Conservation (phyloP, 108 stramenopile species). For the Cyclotella distinguenda region DNA sequence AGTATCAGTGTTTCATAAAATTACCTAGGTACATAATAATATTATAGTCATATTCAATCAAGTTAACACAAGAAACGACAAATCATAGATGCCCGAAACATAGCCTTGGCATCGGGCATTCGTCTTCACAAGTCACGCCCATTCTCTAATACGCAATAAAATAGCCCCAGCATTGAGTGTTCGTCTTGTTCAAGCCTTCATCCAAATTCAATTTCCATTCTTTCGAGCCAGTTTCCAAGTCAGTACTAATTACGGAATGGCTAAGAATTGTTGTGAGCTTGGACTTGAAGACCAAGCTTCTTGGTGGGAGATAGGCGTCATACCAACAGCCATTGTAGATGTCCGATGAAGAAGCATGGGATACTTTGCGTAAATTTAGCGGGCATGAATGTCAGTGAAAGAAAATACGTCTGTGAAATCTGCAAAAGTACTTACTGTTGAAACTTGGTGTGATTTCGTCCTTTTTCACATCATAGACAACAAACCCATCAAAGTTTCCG, state of each 20-base stretch:
- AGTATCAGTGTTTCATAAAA: no score
- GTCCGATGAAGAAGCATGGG: conserved; percentile 30
- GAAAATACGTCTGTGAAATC: background rate
- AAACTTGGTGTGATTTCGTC: conserved; percentile 26
- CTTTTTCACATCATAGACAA: conserved; percentile 35
- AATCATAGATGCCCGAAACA: no score
- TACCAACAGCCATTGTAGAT: conserved; percentile 47
- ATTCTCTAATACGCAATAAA: background rate
- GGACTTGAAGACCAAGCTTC: conserved; percentile 36
- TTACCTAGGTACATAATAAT: no score
- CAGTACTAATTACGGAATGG: conserved; percentile 40
- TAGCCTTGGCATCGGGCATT: background rate
- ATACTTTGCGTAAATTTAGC: conserved; percentile 9
- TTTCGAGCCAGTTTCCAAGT: conserved; percentile 24
- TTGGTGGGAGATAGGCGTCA: conserved; percentile 37
- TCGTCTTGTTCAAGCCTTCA: conserved; percentile 25
- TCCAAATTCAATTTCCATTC: conserved; percentile 38
- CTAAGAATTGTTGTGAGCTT: conserved; percentile 42
- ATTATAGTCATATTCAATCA: no score
- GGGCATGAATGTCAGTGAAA: background rate
- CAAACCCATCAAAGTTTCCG: conserved; percentile 51
- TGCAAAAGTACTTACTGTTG: conserved; percentile 21
- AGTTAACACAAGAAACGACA: no score
- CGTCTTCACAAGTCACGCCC: background rate
- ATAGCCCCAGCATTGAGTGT: conserved; percentile 27